phyloP scores from a whole-genome alignment of 2,329 filamentous ascomycete genomes.

The Teratosphaeria viscida region DNA sequence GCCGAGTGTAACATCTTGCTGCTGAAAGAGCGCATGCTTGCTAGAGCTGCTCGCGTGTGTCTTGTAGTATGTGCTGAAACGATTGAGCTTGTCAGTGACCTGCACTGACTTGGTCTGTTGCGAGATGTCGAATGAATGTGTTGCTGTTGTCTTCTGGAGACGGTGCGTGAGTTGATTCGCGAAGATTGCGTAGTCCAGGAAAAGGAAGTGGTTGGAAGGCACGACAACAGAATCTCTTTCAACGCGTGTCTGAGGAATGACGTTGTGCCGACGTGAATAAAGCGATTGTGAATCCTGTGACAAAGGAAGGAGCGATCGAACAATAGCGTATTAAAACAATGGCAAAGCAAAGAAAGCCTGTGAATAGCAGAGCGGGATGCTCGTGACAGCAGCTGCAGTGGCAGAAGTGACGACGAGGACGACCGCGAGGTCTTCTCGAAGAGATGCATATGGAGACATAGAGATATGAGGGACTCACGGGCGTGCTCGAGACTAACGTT shows the following conservation, averaged over 20 bases:
- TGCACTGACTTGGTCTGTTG: slow-evolving; percentile 3
- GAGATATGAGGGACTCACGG: not conserved
- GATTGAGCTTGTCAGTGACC: slow-evolving; percentile 8
- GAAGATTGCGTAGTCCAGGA: not conserved
- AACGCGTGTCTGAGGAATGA: not conserved
- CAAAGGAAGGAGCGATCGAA: slow-evolving; percentile 2
- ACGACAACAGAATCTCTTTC: not conserved
- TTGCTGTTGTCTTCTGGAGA: not conserved
- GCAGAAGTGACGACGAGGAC: not conserved
- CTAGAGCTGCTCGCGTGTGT: not conserved
- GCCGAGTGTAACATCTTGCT: slow-evolving; percentile 17
- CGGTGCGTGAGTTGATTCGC: too few relatives aligned
- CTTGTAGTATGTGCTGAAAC: not conserved
- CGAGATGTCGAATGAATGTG: not conserved
- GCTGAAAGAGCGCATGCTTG: slow-evolving; percentile 16
- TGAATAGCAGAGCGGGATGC: slow-evolving; percentile 2
- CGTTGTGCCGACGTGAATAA: not conserved
- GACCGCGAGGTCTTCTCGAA: not conserved
- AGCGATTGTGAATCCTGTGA: not conserved
- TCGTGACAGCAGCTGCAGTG: not conserved
- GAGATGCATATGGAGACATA: not conserved
- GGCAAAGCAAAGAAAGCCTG: not conserved
- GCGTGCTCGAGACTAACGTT: not conserved
- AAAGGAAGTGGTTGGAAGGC: not conserved
- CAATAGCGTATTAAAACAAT: slow-evolving; percentile 2